phyloP scores from a whole-genome alignment of 1,139 yeast species.

The Candida dubliniensis region DNA sequence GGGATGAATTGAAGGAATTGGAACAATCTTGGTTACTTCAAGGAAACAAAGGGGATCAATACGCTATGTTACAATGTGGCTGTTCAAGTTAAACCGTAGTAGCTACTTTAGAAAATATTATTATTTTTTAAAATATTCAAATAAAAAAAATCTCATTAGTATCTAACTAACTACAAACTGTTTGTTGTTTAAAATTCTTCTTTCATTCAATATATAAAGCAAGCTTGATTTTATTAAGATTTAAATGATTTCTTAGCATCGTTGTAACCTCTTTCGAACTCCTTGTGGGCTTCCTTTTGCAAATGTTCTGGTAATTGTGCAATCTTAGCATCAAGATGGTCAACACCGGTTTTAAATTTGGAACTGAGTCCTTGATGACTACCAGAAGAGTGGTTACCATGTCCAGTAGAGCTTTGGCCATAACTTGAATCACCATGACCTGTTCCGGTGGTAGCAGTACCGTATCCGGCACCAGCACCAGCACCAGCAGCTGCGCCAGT shows the following conservation, averaged over 20 bases:
- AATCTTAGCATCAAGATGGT: slow-evolving; percentile 29
- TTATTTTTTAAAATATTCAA: not conserved
- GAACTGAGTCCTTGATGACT: slow-evolving; percentile 3
- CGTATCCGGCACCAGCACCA: not conserved
- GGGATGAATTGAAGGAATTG: slow-evolving; percentile 55
- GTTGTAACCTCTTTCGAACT: slow-evolving; percentile 35
- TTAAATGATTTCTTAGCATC: slow-evolving; percentile 23
- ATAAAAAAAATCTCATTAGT: not conserved
- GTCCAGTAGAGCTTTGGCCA: not conserved
- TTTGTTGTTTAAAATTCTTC: not conserved
- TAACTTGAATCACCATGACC: slow-evolving; percentile 2
- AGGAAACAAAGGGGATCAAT: slow-evolving; percentile 45
- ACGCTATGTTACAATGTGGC: slow-evolving; percentile 62
- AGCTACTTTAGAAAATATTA: too few species aligned
- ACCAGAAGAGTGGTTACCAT: not conserved
- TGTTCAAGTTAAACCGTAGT: slow-evolving; percentile 50
- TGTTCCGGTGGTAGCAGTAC: not conserved
- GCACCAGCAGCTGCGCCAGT: not conserved
- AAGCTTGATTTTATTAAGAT: not conserved
- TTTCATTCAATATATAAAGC: not conserved
- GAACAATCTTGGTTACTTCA: slow-evolving; percentile 56
- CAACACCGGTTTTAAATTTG: slow-evolving; percentile 4
- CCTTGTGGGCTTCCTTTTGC: slow-evolving; percentile 36
- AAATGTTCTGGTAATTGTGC: slow-evolving; percentile 31
- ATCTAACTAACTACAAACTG: not conserved